Percentiles rank a stretch among this genome's conserved stretches.
Conservation (phyloP, 2,329 filamentous ascomycete species). For the Metarhizium brunneum region DNA sequence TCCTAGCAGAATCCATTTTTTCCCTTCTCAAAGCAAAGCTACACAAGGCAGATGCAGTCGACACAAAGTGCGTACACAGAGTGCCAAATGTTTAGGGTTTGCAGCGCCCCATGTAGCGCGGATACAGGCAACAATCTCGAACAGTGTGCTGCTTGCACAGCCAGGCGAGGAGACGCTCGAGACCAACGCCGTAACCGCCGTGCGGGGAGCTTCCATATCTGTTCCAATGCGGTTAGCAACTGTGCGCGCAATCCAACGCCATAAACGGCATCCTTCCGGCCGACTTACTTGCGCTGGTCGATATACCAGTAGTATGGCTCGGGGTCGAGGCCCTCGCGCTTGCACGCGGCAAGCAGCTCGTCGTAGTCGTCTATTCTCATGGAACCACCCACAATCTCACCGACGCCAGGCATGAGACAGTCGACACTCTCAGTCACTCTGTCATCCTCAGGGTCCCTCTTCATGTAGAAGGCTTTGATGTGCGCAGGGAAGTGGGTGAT, state of each 20-base stretch:
- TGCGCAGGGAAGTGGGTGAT: conserved; percentile 93
- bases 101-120: conserved; percentile 71
- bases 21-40: no score
- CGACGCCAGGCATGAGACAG: conserved; percentile 78
- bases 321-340: conserved; percentile 76
- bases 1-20: no score
- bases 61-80: no score
- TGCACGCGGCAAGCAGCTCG: conserved; percentile 80
- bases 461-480: conserved; percentile 99
- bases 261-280: neutral
- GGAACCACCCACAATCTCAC: conserved; percentile 90
- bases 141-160: conserved; percentile 54
- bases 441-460: conserved; percentile 67
- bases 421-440: conserved; percentile 93
- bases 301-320: conserved; percentile 97
- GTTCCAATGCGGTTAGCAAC: neutral
- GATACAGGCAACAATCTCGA: conserved; percentile 62
- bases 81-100: conserved; percentile 45
- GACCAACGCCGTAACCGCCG: conserved; percentile 83
- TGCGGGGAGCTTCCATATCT: conserved; percentile 80
- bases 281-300: conserved; percentile 69
- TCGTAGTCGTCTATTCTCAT: conserved; percentile 95
- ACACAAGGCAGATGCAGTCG: no score
- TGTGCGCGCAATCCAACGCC: neutral
- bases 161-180: conserved; percentile 45